These are phyloP conservation scores for Mycena olivaceomarginata DNA, from an alignment of 768 basidiomycete genomes.

Conservation along the genomic window DNA sequence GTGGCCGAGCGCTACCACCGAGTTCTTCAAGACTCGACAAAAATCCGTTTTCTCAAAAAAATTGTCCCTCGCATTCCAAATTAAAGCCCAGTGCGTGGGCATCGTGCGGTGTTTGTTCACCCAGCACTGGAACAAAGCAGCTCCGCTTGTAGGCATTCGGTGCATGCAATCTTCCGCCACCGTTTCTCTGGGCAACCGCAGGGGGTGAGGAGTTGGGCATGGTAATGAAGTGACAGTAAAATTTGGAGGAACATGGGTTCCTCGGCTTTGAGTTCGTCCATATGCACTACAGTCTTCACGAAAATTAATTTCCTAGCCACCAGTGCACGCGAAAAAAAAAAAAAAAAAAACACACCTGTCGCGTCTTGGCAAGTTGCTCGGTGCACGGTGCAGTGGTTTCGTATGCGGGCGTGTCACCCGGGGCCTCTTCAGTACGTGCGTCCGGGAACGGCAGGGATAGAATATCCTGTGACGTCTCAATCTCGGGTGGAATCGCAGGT, in stretches of 20 bases:
- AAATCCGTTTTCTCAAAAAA: constrained; percentile 31
- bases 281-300: constrained; percentile 25
- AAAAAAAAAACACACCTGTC: constrained; percentile 24
- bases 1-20: constrained; percentile 15
- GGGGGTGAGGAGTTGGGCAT: not conserved
- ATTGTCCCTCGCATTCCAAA: too few species aligned
- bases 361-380: constrained; percentile 15
- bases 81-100: too few species aligned
- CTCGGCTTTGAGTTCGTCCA: constrained; percentile 20
- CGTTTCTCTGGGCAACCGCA: constrained; percentile 13
- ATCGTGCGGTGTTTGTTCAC: constrained; percentile 17
- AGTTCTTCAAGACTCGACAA: constrained; percentile 26
- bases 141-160: constrained; percentile 20
- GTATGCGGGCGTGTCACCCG: constrained; percentile 4
- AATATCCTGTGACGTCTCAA: not conserved
- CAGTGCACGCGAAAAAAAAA: not conserved
- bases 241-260: constrained; percentile 16
- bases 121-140: constrained; percentile 37
- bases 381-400: constrained; percentile 2
- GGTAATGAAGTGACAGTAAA: constrained; percentile 16
- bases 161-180: constrained; percentile 15
- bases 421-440: constrained; percentile 4
- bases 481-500: not conserved
- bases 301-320: constrained; percentile 4
- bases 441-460: constrained; percentile 13